These are phyloP conservation scores for Martiniozyma asiatica DNA, from an alignment of 1,139 yeast species.

Conservation along the genomic window DNA sequence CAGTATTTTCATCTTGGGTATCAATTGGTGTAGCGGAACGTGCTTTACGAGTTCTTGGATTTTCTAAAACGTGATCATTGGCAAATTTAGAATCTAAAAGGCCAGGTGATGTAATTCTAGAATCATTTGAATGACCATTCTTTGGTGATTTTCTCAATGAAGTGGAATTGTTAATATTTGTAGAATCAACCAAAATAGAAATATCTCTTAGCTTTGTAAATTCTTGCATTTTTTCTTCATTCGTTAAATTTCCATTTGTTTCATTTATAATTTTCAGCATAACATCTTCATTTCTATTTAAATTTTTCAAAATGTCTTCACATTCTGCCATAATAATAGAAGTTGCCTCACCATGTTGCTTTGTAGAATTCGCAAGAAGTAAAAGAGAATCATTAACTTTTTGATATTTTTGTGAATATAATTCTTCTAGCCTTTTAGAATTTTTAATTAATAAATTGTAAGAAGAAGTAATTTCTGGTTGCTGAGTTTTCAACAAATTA, in stretches of 20 bases:
- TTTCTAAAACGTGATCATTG: too few relatives aligned
- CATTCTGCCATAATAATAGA: conserved; percentile 19
- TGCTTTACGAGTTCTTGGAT: background rate
- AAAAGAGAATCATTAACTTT: conserved; percentile 34
- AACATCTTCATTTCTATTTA: conserved; percentile 17
- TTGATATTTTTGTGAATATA: conserved; percentile 36
- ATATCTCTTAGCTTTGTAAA: conserved; percentile 8
- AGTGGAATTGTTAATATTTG: conserved; percentile 1
- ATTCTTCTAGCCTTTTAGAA: conserved; percentile 17
- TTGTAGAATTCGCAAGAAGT: conserved; percentile 33
- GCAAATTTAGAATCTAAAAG: too few relatives aligned
- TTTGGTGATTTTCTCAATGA: conserved; percentile 1
- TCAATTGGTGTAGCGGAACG: background rate
- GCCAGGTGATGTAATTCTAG: too few relatives aligned
- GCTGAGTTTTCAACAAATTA: conserved; percentile 25
- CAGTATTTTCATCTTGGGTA: too few relatives aligned
- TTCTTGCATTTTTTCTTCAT: conserved; percentile 7
- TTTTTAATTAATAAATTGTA: conserved; percentile 15
- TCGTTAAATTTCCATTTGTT: conserved; percentile 5
- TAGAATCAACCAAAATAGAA: conserved; percentile 5
- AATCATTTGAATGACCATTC: background rate
- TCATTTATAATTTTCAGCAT: conserved; percentile 9
- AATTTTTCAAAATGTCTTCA: conserved; percentile 19
- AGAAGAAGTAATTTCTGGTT: conserved; percentile 34
- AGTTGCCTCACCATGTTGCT: conserved; percentile 31